These are phyloP conservation scores for Colletotrichum phormii DNA, from an alignment of 2,329 filamentous ascomycete genomes.

Conservation along the genomic window DNA sequence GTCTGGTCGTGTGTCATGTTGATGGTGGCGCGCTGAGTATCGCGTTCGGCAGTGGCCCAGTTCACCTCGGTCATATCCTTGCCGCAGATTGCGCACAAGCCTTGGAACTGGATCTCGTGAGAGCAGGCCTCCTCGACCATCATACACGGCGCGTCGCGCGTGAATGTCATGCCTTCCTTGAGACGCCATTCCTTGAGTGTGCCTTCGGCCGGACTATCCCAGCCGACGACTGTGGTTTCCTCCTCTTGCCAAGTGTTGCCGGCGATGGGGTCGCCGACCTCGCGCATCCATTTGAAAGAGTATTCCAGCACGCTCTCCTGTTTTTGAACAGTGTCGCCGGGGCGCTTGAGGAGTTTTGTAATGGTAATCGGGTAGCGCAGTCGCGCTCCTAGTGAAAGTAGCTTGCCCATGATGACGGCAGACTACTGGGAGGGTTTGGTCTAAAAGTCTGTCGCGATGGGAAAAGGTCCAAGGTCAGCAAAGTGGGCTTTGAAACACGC, in stretches of 20 bases:
- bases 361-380: constrained; percentile 95
- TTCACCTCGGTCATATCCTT: constrained; percentile 94
- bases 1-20: constrained; percentile 96
- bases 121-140: constrained; percentile 91
- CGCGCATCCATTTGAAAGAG: constrained; percentile 83
- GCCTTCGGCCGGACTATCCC: constrained; percentile 87
- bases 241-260: constrained; percentile 73
- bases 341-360: constrained; percentile 81
- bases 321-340: constrained; percentile 80
- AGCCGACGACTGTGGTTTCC: constrained; percentile 79
- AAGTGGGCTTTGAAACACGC: neutral
- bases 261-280: constrained; percentile 74
- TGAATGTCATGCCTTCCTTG: constrained; percentile 72
- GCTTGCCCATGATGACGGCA: constrained; percentile 54
- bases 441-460: constrained; percentile 13
- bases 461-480: constrained; percentile 9
- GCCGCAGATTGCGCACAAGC: constrained; percentile 91
- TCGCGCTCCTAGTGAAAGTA: constrained; percentile 66
- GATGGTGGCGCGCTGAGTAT: constrained; percentile 89
- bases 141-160: constrained; percentile 68
- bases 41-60: constrained; percentile 83
- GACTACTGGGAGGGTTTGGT: constrained; percentile 14
- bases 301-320: constrained; percentile 87
- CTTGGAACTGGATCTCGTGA: constrained; percentile 91
- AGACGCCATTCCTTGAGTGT: constrained; percentile 83